Conservation (phyloP, 225 moss, liverwort and hornwort genomes). For the Climacium dendroides region DNA sequence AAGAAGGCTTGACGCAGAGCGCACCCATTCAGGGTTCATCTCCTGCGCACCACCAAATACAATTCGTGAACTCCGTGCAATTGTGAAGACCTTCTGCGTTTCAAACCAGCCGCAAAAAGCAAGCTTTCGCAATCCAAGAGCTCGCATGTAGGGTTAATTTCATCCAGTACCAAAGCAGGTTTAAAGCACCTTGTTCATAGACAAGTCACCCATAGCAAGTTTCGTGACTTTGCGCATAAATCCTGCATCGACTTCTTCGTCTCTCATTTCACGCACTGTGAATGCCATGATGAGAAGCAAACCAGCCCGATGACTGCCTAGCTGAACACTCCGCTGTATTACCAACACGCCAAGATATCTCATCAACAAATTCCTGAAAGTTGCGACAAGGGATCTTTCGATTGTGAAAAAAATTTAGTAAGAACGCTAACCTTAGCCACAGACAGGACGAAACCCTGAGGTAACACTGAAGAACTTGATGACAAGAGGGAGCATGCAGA, state of each 20-base stretch:
- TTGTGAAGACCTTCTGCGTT: background rate
- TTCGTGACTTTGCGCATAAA: slow-evolving; percentile 95
- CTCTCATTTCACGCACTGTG: slow-evolving; percentile 78
- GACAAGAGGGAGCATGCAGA: background rate
- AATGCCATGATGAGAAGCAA: slow-evolving; percentile 93
- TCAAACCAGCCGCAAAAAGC: background rate
- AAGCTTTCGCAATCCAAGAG: background rate
- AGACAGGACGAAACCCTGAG: background rate
- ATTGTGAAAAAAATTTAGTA: background rate
- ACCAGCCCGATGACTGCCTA: slow-evolving; percentile 84
- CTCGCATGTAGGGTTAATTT: background rate
- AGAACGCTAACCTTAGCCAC: background rate
- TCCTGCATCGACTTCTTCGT: slow-evolving; percentile 71
- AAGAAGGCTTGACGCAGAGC: slow-evolving; percentile 82
- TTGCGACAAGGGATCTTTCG: background rate
- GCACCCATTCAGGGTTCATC: slow-evolving; percentile 81
- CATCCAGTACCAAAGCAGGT: background rate
- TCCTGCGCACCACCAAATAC: slow-evolving; percentile 45
- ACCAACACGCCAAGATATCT: background rate
- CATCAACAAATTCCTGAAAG: background rate
- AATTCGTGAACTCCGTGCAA: background rate
- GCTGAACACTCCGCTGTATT: slow-evolving; percentile 66
- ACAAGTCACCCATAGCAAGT: slow-evolving; percentile 85
- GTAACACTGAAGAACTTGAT: background rate
- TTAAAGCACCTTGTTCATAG: slow-evolving; percentile 66